Percentiles rank a stretch among this genome's conserved stretches.
Conservation (phyloP, 1,284 basidiomycete genomes). For the Rugosomyces carneus region DNA sequence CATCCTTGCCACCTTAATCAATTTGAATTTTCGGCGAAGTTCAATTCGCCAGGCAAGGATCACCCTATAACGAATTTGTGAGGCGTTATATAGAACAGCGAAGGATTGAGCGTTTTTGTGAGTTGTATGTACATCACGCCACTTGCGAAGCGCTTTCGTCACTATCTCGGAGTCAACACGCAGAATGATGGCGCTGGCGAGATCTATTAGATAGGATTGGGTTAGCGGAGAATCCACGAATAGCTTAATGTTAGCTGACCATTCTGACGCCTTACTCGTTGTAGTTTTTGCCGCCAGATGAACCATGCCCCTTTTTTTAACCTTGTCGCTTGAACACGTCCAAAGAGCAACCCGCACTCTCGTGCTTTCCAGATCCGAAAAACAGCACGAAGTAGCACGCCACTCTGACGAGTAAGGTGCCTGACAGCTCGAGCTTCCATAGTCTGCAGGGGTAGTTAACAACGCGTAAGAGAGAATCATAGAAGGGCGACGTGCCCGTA, state of each 20-base stretch:
- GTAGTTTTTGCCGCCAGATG: conserved; percentile 49
- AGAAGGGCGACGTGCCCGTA: conserved; percentile 37
- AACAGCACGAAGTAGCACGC: conserved; percentile 56
- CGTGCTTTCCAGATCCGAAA: conserved; percentile 69
- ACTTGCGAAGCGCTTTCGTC: conserved; percentile 37
- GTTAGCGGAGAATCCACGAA: conserved; percentile 5
- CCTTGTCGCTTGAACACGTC: conserved; percentile 44
- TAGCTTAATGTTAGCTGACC: conserved; percentile 30
- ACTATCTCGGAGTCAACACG: conserved; percentile 38
- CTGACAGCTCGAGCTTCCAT: conserved; percentile 52
- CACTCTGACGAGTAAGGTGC: conserved; percentile 55
- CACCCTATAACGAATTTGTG: conserved; percentile 39
- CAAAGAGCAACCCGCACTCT: conserved; percentile 57
- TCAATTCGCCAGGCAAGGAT: conserved; percentile 54
- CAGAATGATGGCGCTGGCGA: conserved; percentile 47
- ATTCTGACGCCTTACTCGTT: conserved; percentile 35
- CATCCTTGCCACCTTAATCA: conserved; percentile 52
- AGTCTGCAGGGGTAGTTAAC: conserved; percentile 21
- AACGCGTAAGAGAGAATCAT: conserved; percentile 1
- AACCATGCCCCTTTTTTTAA: conserved; percentile 42
- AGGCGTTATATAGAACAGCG: conserved; percentile 45
- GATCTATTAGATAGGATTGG: conserved; percentile 28
- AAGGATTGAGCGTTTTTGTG: conserved; percentile 47
- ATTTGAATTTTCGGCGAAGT: conserved; percentile 45
- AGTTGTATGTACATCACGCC: conserved; percentile 40